Percentiles rank a stretch among this genome's conserved stretches.
phyloP scores from a whole-genome alignment of 139 green algal species.

The Micromonas pusilla region DNA sequence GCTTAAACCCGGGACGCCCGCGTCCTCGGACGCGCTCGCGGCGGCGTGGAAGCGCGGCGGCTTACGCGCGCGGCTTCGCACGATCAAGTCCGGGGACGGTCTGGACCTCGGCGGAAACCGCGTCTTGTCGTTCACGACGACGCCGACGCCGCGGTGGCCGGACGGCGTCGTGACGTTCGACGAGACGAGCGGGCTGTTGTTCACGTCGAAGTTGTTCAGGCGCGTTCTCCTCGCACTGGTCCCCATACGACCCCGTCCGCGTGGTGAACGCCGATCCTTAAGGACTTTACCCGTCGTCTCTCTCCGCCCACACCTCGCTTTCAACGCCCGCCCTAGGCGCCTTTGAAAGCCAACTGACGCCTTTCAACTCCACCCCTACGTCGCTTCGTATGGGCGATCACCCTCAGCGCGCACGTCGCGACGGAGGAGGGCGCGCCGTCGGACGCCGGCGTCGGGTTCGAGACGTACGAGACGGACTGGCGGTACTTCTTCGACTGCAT shows the following conservation, averaged over 20 bases:
- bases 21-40: conserved; percentile 10
- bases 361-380: no score
- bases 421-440: background rate
- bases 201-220: conserved; percentile 84
- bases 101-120: conserved; percentile 4
- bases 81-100: background rate
- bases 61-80: conserved; percentile 8
- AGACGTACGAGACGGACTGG: conserved; percentile 55
- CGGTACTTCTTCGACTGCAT: conserved; percentile 92
- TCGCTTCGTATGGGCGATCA: no score
- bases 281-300: no score
- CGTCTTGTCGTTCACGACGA: conserved; percentile 47
- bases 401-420: conserved; percentile 67
- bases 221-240: no score
- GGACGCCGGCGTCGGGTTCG: conserved; percentile 5
- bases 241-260: no score
- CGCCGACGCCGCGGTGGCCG: conserved; percentile 82
- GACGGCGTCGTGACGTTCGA: conserved; percentile 66
- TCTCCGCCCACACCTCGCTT: no score
- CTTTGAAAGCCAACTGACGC: no score
- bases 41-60: conserved; percentile 16
- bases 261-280: no score
- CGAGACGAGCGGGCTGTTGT: conserved; percentile 51
- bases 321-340: no score
- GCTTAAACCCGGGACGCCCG: conserved; percentile 3